Evolutionary conservation across 2,329 filamentous ascomycete species (phyloP).

Genomic region (Nannizziopsis barbatae): DNA sequence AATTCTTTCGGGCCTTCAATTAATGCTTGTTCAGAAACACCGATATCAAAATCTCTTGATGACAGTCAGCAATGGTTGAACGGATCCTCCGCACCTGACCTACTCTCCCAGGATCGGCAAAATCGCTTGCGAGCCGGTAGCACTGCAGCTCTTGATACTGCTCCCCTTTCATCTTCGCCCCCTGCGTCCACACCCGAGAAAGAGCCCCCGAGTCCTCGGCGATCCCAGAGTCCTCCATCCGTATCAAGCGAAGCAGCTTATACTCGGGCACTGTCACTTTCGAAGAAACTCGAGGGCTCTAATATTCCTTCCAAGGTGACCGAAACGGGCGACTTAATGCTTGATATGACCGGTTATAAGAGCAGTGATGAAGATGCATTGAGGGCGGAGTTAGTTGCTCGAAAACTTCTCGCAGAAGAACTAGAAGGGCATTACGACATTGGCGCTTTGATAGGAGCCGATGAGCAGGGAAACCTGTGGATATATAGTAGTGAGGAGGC

Average conservation of each 20-base stretch:
- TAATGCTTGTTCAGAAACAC: background rate
- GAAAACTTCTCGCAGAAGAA: constrained; percentile 85
- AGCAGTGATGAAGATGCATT: constrained; percentile 85
- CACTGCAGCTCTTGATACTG: constrained; percentile 4
- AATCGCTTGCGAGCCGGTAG: constrained; percentile 3
- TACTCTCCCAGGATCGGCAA: background rate
- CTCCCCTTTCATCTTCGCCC: constrained; percentile 2
- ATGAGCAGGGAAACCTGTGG: constrained; percentile 96
- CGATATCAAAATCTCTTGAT: background rate
- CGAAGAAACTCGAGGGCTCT: constrained; percentile 72
- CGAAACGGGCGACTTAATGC: constrained; percentile 84
- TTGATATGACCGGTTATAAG: constrained; percentile 97
- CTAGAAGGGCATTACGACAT: constrained; percentile 93
- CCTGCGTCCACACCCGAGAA: background rate
- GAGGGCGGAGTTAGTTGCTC: constrained; percentile 81
- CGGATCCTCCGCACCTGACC: background rate
- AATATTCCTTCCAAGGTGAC: constrained; percentile 93
- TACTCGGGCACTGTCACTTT: constrained; percentile 70
- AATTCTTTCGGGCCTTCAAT: background rate
- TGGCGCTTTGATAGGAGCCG: constrained; percentile 84
- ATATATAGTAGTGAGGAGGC: constrained; percentile 98
- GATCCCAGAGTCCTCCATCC: constrained; percentile 68
- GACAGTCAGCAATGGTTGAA: constrained; percentile 4
- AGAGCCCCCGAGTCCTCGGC: constrained; percentile 17
- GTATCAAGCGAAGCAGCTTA: constrained; percentile 63